Evolutionary conservation across 1,284 basidiomycete genomes (phyloP).

Genomic region (Cutaneotrichosporon sp.): DNA sequence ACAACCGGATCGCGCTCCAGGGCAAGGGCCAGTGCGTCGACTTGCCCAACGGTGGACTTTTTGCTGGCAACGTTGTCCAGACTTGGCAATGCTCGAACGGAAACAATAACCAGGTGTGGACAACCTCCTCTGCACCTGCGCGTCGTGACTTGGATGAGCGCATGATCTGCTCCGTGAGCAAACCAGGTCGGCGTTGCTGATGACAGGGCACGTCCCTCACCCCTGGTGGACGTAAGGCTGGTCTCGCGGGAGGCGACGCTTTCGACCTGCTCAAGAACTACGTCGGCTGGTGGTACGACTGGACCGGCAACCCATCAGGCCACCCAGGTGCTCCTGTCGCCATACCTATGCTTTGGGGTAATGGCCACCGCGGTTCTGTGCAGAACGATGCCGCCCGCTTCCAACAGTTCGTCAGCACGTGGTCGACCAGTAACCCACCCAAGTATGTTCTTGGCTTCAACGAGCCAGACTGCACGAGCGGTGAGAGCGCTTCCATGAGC

Average conservation of each 20-base stretch:
- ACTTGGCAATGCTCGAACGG: slow-evolving; percentile 20
- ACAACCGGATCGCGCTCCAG: slow-evolving; percentile 14
- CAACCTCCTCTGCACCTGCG: neutral
- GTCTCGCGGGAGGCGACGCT: slow-evolving; percentile 33
- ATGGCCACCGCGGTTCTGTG: slow-evolving; percentile 30
- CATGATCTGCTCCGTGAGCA: neutral
- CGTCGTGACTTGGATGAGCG: neutral
- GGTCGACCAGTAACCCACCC: slow-evolving; percentile 29
- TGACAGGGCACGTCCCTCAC: slow-evolving; percentile 2
- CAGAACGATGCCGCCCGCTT: slow-evolving; percentile 41
- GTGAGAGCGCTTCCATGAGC: slow-evolving; percentile 16
- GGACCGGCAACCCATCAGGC: neutral
- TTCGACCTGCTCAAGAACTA: slow-evolving; percentile 30
- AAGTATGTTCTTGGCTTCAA: slow-evolving; percentile 42
- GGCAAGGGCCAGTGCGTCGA: slow-evolving; percentile 23
- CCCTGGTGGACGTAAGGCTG: slow-evolving; percentile 37
- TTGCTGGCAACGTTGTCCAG: slow-evolving; percentile 17
- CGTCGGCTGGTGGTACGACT: slow-evolving; percentile 51
- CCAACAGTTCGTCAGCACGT: slow-evolving; percentile 35
- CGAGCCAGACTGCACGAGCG: slow-evolving; percentile 50
- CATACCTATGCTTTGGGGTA: slow-evolving; percentile 53
- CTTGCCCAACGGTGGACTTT: slow-evolving; percentile 12
- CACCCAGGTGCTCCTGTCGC: slow-evolving; percentile 30
- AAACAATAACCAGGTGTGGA: slow-evolving; percentile 24
- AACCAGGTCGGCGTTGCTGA: neutral